Base-by-base conservation (phyloP, 1,284 basidiomycete genomes). In the Cryptococcus sp. region DNA sequence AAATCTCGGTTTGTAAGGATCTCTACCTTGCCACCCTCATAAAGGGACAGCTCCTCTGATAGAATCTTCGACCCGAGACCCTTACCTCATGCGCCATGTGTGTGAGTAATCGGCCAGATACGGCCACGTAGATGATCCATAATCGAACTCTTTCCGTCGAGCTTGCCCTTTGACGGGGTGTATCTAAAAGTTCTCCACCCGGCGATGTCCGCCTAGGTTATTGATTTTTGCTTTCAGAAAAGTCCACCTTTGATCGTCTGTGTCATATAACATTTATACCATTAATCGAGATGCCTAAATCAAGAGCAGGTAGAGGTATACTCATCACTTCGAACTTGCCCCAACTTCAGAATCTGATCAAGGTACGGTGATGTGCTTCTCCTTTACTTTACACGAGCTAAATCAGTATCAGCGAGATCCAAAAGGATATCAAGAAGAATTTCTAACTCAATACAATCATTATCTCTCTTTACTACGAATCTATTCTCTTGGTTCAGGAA, bases 391-490 rank as follows among this genome's bases (percentile, higher is more conserved):
- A n/a, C 10, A 10, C 33, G 11, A 46, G 55, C 60, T 81, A 60
- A 80, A 78, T n/a, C 31, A 6, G 7, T 30, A 13, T 42, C 59
- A 75, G 78, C 84, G 96, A 55, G 92, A 97, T 72, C 90, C 95
- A 2, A 77, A 81, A 5, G 88, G 85, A 0, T 98, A 99, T 80
- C 88, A 86, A 71, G 94, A 98, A 65, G 96, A 99, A 69, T 99
- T 98, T 70, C 74, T 93, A n/a, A 91, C 94, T 62, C 96, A 98
- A 81, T 98, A 93, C 88, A 92, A 93, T 64, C 93, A 98, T 74
- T 98, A 93, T 78, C 85, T 89, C 66, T 89, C 86, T 57, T 85
- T 90, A 56, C 83, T 90, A 44, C 85, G 90, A 68, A 89, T 98
- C 63, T 72, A 76, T 52, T 67, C 70, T 3, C 62, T 73, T 0